Base-by-base conservation (phyloP, 306 rosid species). In the Geum urbanum region DNA sequence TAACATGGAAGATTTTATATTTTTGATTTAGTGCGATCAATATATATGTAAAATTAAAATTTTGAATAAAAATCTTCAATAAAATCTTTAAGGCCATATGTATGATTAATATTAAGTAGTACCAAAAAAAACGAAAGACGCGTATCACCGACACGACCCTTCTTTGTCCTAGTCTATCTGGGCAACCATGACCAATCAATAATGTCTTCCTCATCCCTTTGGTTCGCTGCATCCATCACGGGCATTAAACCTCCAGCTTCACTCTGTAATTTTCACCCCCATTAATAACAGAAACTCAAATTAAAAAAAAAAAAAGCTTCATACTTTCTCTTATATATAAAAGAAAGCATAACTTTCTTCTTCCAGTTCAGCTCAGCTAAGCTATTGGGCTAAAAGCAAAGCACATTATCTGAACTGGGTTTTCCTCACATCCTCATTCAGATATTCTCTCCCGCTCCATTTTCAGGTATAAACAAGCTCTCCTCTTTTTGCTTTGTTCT, bases 171-270 rank as follows among this genome's bases (percentile, higher is more conserved):
- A 59, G 13, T 35, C 65, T 37, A 12, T 32, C 45, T 15, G 46
- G 35, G 65, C 65, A 59, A 24, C 64, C 13, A 20, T 59, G 64
- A 35, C 45, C 64, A 59, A 35, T 20, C 64, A 59, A 7, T 59
- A 32, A 35, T 15, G 22, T 59, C 64, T 14, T 15, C 65, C 14
- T 3, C 8, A 0, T n/a, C 18, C 65, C 45, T 59, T 3, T 59
- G 65, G 20, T 59, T 35, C 22, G 22, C 65, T 59, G 65, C 13
- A 59, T 59, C 65, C 16, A 59, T 59, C 65, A 14, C 5, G n/a
- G n/a, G 37, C 64, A 32, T 44, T 59, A 32, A 27, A 2, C 10
- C 4, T 44, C 15, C 64, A 7, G n/a, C 65, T 35, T 59, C 44
- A 14, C 20, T 35, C 0, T 6, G 6, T 7, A 0, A 0, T 3